Base-by-base conservation (phyloP, 169 alveolate genomes). In the Fabrea salina region DNA sequence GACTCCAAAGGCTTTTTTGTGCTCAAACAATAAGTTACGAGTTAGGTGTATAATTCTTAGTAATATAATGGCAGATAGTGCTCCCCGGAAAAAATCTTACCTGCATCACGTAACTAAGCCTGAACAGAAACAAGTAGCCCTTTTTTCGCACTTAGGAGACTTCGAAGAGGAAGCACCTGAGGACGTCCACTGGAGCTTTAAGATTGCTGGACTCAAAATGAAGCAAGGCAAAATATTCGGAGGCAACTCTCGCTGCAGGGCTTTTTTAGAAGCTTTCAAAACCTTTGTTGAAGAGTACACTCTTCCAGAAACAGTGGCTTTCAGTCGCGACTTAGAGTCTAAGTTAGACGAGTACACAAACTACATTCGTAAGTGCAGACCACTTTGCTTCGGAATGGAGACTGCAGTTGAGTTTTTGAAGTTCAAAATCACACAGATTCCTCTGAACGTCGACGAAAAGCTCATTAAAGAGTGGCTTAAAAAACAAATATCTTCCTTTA, bases 351-450 rank as follows among this genome's bases (percentile, higher is more conserved):
- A 51, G 7, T 7, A 50, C n/a, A 35, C 6, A 6, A 40, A 25
- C 19, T 72, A 16, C 5, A 1, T 72, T 27, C 7, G 6, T 16
- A 27, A 13, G n/a, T 22, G 40, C 8, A 47, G 71, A 4, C 16
- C 37, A 8, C 1, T 50, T 1, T 50, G 44, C n/a, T 19, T 51
- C 1, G 80, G 80, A 13, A 51, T 51, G 70, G 80, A 72, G 51
- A 72, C 67, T 30, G 80, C 80, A 7, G 25, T 72, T 27, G 16
- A 50, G 27, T 72, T 16, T 22, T 11, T 72, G 39, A 72, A 72
- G 35, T 22, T 25, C 27, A 50, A 51, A 22, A 22, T 51, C 35
- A 44, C 7, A 16, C 7, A 72, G 41, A 49, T 68, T n/a, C 66
- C 59, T 44, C 39, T 25, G 40, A 51, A 27, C 3, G 33, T 32